Evolutionary conservation across 176 grass and related monocot species (phyloP), one percentile per base, ranked within the genome.

Genomic region (Phoenix roebelenii): DNA sequence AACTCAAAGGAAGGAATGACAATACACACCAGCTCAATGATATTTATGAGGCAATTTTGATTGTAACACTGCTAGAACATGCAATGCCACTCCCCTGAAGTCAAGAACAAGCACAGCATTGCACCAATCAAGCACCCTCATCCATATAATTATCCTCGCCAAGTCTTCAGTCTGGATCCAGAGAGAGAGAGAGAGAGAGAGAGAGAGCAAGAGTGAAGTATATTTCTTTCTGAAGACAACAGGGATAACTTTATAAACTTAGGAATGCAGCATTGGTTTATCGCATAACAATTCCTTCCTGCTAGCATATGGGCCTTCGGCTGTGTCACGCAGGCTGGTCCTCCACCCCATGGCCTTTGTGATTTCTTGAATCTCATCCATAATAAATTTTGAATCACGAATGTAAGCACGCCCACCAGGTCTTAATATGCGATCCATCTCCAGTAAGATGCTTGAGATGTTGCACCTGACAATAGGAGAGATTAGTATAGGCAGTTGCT

Each of bases 351-450:
- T 71, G 30, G 76, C 76, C 0, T 57, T 39, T 57, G 76, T 65
- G 68, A 78, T 72, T 52, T 72, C 67, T 67, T 64, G 65, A 71
- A 72, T 72, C 35, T 78, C 76, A 64, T 78, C 51, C 52, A 78
- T 71, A 29, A 78, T 71, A 25, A 63, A 52, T 64, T 71, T 78
- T 51, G 67, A 72, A 35, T 78, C 76, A 3, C 67, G 59, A 55
- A 78, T 72, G 57, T 78, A 78, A 7, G 67, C 76, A 7, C 58
- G 51, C 29, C 76, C 76, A 49, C 76, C 76, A 17, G 76, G 76
- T 59, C 76, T 64, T 50, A 78, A n/a, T 3, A 78, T 78, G 5
- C 76, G 76, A 58, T 78, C 67, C 67, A 78, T 78, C 66, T 78
- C 76, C 22, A 78, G 52, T 23, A 78, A 29, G 25, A 78, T 78